phyloP scores from a whole-genome alignment of 495 filamentous ascomycete genomes.

The Astrothelium macrocarpum region DNA sequence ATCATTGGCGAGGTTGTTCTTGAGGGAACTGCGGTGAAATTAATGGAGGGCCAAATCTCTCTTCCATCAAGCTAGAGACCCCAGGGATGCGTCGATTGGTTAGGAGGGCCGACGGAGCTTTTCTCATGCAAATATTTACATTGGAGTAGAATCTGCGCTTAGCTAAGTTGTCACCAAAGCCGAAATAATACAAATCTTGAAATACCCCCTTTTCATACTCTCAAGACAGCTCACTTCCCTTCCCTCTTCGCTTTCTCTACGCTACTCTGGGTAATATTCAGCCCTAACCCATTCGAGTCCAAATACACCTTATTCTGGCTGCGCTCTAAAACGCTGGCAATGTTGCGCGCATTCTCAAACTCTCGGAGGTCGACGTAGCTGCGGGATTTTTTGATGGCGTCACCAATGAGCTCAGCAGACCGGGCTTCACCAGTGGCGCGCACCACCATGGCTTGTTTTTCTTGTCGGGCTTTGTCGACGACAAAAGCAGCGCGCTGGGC shows the following conservation, averaged over 20 bases:
- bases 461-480: constrained; percentile 96
- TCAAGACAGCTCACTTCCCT: background rate
- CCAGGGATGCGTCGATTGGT: background rate
- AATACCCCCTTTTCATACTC: background rate
- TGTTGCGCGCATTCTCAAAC: constrained; percentile 89
- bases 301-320: constrained; percentile 90
- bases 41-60: constrained; percentile 28
- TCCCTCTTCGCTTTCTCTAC: constrained; percentile 29
- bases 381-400: constrained; percentile 98
- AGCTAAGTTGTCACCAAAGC: background rate
- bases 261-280: constrained; percentile 70
- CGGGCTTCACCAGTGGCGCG: constrained; percentile 98
- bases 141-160: background rate
- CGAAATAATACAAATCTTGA: background rate
- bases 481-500: constrained; percentile 95
- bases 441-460: constrained; percentile 98
- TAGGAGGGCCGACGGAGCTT: background rate
- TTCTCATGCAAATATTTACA: background rate
- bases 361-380: constrained; percentile 92
- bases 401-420: constrained; percentile 94
- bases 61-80: no score
- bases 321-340: constrained; percentile 76
- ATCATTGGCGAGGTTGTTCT: constrained; percentile 24
- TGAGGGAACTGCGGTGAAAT: constrained; percentile 28
- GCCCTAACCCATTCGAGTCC: constrained; percentile 76